A percentile compares a stretch with the other conserved stretches of the same genome.
Conservation (phyloP, 2,329 filamentous ascomycete genomes). For the Penicillium concentricum region DNA sequence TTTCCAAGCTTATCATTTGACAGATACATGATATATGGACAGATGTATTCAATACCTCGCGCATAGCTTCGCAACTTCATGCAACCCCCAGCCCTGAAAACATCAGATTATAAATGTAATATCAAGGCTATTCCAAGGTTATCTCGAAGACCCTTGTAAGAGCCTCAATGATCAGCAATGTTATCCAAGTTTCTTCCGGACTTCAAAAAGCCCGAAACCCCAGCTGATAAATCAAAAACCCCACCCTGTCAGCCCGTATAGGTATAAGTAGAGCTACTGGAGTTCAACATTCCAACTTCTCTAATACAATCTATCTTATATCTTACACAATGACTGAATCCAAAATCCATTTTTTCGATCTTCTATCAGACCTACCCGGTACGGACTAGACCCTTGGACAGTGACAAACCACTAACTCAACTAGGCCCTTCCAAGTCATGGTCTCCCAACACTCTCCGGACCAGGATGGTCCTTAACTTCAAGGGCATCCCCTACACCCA, state of each 20-base stretch:
- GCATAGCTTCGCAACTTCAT: too few species aligned
- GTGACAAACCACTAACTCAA: background rate
- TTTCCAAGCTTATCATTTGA: too few species aligned
- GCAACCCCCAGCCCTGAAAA: too few species aligned
- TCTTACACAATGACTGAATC: constrained; percentile 18
- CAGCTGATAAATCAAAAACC: constrained; percentile 6
- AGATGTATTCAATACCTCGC: too few species aligned
- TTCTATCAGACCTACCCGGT: constrained; percentile 31
- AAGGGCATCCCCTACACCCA: constrained; percentile 31
- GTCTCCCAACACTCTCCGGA: constrained; percentile 30
- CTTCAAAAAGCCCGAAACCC: background rate
- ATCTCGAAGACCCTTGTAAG: too few species aligned
- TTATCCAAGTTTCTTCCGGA: background rate
- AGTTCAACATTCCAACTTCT: background rate
- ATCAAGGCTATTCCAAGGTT: too few species aligned
- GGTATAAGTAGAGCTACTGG: too few species aligned
- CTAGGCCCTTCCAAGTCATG: constrained; percentile 31
- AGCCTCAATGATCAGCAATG: background rate
- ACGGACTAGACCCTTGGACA: background rate
- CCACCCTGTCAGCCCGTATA: background rate
- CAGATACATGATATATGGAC: too few species aligned
- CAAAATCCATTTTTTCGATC: constrained; percentile 37
- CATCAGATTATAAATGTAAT: too few species aligned
- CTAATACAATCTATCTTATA: background rate
- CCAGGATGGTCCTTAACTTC: constrained; percentile 27